Evolutionary conservation across 2,329 filamentous ascomycete species (phyloP), one percentile per base, ranked within the genome.

Genomic region (Claviceps sorghi): DNA sequence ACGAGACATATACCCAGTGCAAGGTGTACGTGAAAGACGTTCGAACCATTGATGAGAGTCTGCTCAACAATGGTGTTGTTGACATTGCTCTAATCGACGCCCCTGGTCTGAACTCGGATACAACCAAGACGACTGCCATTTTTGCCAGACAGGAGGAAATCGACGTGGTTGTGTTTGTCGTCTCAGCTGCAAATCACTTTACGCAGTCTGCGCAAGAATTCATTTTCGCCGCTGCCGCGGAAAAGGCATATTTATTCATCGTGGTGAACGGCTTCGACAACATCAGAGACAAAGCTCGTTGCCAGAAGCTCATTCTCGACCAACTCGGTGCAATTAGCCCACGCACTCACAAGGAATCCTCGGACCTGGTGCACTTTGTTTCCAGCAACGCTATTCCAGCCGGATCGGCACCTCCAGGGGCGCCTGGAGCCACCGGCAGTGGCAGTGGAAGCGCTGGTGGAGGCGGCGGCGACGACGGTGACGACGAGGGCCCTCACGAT

Each of bases 241-340:
- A 98, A 64, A 98, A 98, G 69, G 91, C 93, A 0, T 98, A 98
- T 64, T 90, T 98, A 56, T 98, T 98, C 67, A 95, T 98, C 67
- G 93, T 98, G 15, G 93, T 98, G 58, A 98, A 98, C 65, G 90
- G 91, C 19, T 98, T 89, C 62, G 93, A 98, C 68, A 85, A 86
- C 55, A 97, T 98, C 61, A 79, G 85, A 57, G 90, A 97, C 67
- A 93, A 96, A 72, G 77, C 88, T 54, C 78, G 91, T 54, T 97
- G 91, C 66, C 80, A 95, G 66, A 88, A 93, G 63, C 86, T 88
- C 80, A 93, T 98, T 49, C 67, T 98, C 54, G 89, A 96, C 60
- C 91, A 97, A 67, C 83, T 98, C 17, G 75, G 79, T 48, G 81
- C 82, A 29, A 75, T 98, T n/a, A 97, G 91, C 63, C 93, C 91